Evolutionary conservation across 1,284 basidiomycete species (phyloP).

Genomic region (Leccinum brunneo-olivaceum): DNA sequence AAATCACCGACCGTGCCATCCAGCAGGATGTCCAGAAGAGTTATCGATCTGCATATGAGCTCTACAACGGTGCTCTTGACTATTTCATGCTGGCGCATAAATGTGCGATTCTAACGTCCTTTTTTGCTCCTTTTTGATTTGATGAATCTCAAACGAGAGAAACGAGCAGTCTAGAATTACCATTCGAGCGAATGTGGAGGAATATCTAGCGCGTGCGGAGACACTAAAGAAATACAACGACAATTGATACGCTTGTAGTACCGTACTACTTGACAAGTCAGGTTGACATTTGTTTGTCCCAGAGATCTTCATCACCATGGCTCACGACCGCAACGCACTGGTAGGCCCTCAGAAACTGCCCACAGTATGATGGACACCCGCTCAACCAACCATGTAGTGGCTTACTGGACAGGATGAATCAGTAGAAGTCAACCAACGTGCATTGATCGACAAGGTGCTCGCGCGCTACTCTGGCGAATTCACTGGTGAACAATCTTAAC

Average conservation of each 20-base stretch:
- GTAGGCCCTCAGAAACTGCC: background rate
- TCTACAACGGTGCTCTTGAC: slow-evolving; percentile 89
- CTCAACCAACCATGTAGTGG: slow-evolving; percentile 56
- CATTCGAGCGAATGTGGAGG: slow-evolving; percentile 83
- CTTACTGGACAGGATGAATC: slow-evolving; percentile 71
- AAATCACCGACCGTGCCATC: slow-evolving; percentile 80
- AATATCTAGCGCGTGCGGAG: slow-evolving; percentile 93
- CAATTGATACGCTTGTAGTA: no score
- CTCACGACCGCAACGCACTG: slow-evolving; percentile 5
- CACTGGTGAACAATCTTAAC: slow-evolving; percentile 44
- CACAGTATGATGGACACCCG: background rate
- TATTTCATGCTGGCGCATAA: slow-evolving; percentile 87
- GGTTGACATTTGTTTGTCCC: no score
- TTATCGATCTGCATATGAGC: slow-evolving; percentile 88
- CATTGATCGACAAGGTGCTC: slow-evolving; percentile 89
- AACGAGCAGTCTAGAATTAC: slow-evolving; percentile 86
- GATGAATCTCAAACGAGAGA: slow-evolving; percentile 70
- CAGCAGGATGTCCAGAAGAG: slow-evolving; percentile 91
- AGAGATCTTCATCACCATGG: no score
- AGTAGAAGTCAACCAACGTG: slow-evolving; percentile 93
- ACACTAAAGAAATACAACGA: slow-evolving; percentile 75
- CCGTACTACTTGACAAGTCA: no score
- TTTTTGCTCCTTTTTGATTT: background rate
- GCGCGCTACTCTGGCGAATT: slow-evolving; percentile 96
- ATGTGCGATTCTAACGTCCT: slow-evolving; percentile 25